These are phyloP conservation scores for Linderina pennispora DNA, from an alignment of 192 early-diverging fungal species.

Conservation along the genomic window DNA sequence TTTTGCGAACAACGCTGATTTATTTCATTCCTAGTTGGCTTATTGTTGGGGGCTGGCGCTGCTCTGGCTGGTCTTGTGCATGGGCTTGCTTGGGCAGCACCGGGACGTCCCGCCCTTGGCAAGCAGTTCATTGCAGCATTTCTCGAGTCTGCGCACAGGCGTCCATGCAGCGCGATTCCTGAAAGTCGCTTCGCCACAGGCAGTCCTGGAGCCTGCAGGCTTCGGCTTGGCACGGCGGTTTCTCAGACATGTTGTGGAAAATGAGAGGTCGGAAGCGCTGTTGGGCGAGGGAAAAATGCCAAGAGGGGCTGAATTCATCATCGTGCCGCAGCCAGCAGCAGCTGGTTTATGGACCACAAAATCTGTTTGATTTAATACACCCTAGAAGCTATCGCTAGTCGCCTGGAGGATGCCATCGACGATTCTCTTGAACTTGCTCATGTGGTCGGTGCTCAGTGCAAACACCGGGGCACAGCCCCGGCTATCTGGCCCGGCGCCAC, in stretches of 20 bases:
- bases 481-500: too few species aligned
- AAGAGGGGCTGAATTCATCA: too few species aligned
- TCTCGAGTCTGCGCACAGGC: not conserved
- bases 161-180: slow-evolving; percentile 3
- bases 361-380: too few species aligned
- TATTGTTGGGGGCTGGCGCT: too few species aligned
- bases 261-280: too few species aligned
- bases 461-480: too few species aligned
- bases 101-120: slow-evolving; percentile 2
- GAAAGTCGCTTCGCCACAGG: slow-evolving; percentile 3
- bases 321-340: too few species aligned
- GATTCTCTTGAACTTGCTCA: slow-evolving; percentile 9
- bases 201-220: slow-evolving; percentile 6
- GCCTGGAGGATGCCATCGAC: slow-evolving; percentile 9
- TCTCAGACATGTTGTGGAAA: too few species aligned
- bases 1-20: too few species aligned
- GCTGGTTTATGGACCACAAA: too few species aligned
- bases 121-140: slow-evolving; percentile 2
- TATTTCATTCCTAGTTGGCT: too few species aligned
- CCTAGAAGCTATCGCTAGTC: slow-evolving; percentile 1
- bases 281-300: too few species aligned
- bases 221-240: slow-evolving; percentile 7
- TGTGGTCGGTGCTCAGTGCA: slow-evolving; percentile 7
- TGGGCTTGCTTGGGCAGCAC: slow-evolving; percentile 1
- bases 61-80: not conserved